Percentiles rank a stretch among this genome's conserved stretches.
phyloP scores from a whole-genome alignment of 192 early-diverging fungal species.

The Radiomyces spectabilis region DNA sequence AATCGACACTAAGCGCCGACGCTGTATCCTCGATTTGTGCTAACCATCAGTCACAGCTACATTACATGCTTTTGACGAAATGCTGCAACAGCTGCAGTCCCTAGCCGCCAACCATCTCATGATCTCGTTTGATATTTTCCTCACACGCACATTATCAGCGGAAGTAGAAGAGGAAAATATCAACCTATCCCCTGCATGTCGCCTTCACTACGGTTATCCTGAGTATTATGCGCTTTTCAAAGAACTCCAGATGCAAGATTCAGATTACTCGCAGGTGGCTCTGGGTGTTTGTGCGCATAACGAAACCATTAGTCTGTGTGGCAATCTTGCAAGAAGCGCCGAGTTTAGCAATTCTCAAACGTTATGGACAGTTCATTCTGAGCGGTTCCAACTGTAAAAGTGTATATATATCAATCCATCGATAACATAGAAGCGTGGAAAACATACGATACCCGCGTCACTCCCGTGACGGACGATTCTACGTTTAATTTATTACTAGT shows the following conservation, averaged over 20 bases:
- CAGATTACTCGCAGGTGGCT: not conserved
- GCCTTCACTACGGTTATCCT: not conserved
- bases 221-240: not conserved
- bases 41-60: too few relatives aligned
- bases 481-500: too few relatives aligned
- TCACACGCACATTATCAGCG: not conserved
- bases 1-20: not conserved
- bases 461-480: too few relatives aligned
- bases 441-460: too few relatives aligned
- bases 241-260: not conserved
- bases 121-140: not conserved
- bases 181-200: not conserved
- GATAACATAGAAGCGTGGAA: too few relatives aligned
- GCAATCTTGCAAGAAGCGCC: not conserved
- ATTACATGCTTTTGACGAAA: too few relatives aligned
- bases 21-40: not conserved
- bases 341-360: not conserved
- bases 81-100: too few relatives aligned
- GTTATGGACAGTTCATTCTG: not conserved
- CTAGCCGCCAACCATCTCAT: too few relatives aligned
- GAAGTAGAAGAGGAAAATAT: not conserved
- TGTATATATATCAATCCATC: not conserved
- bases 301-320: not conserved
- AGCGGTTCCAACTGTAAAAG: slow-evolving; percentile 2
- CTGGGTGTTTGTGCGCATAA: slow-evolving; percentile 3